A percentile compares a stretch with the other conserved stretches of the same genome.
These are phyloP conservation scores for Amylostereum chailletii DNA, from an alignment of 1,284 basidiomycete species.

Conservation along the genomic window DNA sequence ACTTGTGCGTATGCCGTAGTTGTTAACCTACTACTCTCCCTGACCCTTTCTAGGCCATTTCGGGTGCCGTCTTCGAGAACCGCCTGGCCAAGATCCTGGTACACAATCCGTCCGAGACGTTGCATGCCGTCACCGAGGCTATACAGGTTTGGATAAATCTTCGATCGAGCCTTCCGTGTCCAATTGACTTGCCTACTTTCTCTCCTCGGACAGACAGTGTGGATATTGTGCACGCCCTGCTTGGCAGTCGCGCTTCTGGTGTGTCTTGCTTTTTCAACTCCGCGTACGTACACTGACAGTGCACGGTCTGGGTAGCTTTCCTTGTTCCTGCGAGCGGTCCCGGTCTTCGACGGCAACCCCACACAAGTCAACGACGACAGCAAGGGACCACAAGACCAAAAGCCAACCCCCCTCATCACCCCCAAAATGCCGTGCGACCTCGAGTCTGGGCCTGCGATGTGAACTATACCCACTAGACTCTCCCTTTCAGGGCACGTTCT, in stretches of 20 bases:
- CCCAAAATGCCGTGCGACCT: too few relatives aligned
- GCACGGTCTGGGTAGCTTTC: conserved; percentile 6
- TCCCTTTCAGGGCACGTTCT: too few relatives aligned
- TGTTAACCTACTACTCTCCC: not conserved
- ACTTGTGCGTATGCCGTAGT: conserved; percentile 38
- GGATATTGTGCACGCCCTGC: conserved; percentile 27
- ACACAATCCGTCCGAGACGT: not conserved
- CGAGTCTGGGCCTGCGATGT: too few relatives aligned
- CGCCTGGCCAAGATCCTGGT: conserved; percentile 7
- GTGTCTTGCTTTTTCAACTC: conserved; percentile 13
- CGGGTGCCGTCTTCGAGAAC: conserved; percentile 6
- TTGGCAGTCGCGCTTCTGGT: conserved; percentile 27
- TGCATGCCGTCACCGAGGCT: conserved; percentile 3
- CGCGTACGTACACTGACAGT: not conserved
- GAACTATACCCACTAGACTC: too few relatives aligned
- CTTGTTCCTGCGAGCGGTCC: conserved; percentile 5
- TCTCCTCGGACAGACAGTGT: conserved; percentile 12
- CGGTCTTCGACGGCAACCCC: too few relatives aligned
- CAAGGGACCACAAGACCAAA: too few relatives aligned
- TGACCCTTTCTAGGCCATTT: not conserved
- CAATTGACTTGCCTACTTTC: too few relatives aligned
- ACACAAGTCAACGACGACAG: too few relatives aligned
- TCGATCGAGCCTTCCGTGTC: too few relatives aligned
- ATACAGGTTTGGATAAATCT: not conserved
- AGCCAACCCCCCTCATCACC: too few relatives aligned